These are phyloP conservation scores for Malania oleifera DNA, from an alignment of 164 flowering plant species.

Conservation along the genomic window DNA sequence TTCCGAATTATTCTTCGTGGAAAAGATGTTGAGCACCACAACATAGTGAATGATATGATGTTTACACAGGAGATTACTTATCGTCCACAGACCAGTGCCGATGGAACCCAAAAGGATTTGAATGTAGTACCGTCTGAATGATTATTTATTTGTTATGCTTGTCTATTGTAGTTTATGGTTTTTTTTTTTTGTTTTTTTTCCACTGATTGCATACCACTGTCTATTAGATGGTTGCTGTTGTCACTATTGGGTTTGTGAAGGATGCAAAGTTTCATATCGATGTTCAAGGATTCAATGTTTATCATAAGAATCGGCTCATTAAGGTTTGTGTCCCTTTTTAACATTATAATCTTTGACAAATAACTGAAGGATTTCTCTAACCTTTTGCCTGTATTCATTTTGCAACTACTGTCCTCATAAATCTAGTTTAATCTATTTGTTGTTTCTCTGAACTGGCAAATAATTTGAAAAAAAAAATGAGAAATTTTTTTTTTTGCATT, in stretches of 20 bases:
- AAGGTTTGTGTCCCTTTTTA: conserved; percentile 49
- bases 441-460: no score
- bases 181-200: background rate
- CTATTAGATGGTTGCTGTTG: conserved; percentile 65
- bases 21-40: conserved; percentile 86
- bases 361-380: background rate
- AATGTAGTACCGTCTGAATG: conserved; percentile 32
- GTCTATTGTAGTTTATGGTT: background rate
- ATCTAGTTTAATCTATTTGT: background rate
- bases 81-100: conserved; percentile 57
- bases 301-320: conserved; percentile 92
- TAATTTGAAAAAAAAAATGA: no score
- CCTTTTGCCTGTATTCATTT: no score
- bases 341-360: background rate
- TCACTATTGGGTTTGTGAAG: conserved; percentile 91
- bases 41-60: conserved; percentile 93
- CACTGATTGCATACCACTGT: conserved; percentile 14
- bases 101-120: conserved; percentile 45
- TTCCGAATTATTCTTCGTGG: conserved; percentile 86
- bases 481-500: background rate
- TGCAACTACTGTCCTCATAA: background rate
- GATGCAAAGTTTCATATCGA: conserved; percentile 91
- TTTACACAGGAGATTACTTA: conserved; percentile 51
- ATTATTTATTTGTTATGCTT: conserved; percentile 1
- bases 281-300: conserved; percentile 93